Evolutionary conservation across 192 early-diverging fungal genomes (phyloP).

Genomic region (Linnemannia exigua): DNA sequence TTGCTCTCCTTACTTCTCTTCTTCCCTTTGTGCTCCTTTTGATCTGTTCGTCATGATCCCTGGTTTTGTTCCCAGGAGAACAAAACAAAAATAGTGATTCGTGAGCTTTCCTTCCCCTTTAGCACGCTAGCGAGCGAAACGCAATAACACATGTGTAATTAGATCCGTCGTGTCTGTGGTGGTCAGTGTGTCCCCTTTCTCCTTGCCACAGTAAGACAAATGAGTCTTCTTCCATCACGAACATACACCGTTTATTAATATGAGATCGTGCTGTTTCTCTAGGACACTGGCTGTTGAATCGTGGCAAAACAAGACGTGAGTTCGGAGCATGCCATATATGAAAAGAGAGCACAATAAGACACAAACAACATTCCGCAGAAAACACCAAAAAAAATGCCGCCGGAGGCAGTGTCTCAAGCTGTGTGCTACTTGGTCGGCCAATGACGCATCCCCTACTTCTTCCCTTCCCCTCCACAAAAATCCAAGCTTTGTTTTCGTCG

Average conservation of each 20-base stretch:
- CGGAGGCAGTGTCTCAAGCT: not conserved
- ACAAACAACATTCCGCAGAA: not conserved
- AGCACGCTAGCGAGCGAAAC: not conserved
- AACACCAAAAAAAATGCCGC: not conserved
- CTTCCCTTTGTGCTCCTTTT: not conserved
- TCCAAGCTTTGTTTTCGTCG: not conserved
- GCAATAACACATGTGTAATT: not conserved
- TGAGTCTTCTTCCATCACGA: not conserved
- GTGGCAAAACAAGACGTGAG: not conserved
- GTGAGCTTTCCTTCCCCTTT: not conserved
- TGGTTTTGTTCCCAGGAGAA: slow-evolving; percentile 5
- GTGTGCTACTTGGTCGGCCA: not conserved
- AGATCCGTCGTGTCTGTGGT: not conserved
- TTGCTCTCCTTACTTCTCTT: not conserved
- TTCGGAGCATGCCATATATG: not conserved
- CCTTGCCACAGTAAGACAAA: not conserved
- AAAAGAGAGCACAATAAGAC: not conserved
- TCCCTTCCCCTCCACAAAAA: not conserved
- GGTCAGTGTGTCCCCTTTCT: not conserved
- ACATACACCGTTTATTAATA: too few species aligned
- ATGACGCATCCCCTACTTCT: not conserved
- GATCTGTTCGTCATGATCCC: slow-evolving; percentile 10
- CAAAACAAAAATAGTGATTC: not conserved
- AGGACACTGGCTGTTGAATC: too few species aligned
- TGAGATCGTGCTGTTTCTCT: too few species aligned